Percentiles rank a stretch among this genome's conserved stretches.
phyloP scores from a whole-genome alignment of 2,329 filamentous ascomycete genomes.

The Helicocarpus griseus region DNA sequence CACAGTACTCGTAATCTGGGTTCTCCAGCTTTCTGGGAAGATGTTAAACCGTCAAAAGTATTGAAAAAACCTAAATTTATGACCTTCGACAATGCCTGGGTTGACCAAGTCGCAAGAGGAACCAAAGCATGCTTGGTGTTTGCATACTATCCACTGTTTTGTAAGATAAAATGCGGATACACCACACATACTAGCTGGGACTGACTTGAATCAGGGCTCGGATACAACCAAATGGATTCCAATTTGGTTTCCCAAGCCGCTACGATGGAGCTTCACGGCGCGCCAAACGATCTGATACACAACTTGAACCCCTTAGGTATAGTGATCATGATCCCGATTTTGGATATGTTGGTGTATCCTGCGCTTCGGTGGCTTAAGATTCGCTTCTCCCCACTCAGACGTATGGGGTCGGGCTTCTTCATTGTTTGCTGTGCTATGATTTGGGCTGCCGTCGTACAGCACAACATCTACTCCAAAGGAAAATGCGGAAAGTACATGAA shows the following conservation, averaged over 20 bases:
- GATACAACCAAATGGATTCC: conserved; percentile 38
- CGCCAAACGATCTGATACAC: conserved; percentile 51
- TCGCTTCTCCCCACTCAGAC: conserved; percentile 48
- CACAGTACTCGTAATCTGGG: conserved; percentile 38
- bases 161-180: conserved; percentile 39
- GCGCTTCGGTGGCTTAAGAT: conserved; percentile 42
- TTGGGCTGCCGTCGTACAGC: conserved; percentile 48
- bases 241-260: conserved; percentile 38
- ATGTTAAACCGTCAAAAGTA: conserved; percentile 57
- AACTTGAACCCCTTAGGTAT: conserved; percentile 53
- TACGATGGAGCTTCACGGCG: conserved; percentile 44
- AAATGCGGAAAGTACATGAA: conserved; percentile 51
- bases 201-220: conserved; percentile 23
- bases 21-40: conserved; percentile 52
- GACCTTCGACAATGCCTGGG: conserved; percentile 74
- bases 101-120: conserved; percentile 65
- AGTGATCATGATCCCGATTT: conserved; percentile 48
- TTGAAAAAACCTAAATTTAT: conserved; percentile 58
- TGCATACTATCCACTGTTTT: conserved; percentile 43
- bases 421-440: conserved; percentile 44
- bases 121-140: conserved; percentile 62
- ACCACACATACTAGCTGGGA: conserved; percentile 21
- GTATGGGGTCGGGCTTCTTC: conserved; percentile 48
- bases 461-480: conserved; percentile 49
- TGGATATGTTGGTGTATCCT: conserved; percentile 45